Conservation (phyloP, 345 rosid species). For the Isatis tinctoria region DNA sequence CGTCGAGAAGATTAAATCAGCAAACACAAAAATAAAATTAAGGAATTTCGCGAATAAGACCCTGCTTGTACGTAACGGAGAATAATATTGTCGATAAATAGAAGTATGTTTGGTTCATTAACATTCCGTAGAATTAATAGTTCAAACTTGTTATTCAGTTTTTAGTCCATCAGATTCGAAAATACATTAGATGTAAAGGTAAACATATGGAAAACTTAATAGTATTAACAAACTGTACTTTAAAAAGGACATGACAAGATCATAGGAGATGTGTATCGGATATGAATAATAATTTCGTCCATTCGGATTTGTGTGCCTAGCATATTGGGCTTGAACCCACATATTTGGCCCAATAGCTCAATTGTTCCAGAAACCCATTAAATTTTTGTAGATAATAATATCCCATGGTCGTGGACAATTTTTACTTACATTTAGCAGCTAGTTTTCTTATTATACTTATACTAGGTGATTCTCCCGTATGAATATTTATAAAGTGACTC, state of each 20-base stretch:
- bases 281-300: background rate
- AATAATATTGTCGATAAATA: background rate
- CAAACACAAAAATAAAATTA: background rate
- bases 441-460: background rate
- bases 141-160: background rate
- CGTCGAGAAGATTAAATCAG: background rate
- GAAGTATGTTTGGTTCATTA: background rate
- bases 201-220: background rate
- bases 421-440: background rate
- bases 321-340: background rate
- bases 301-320: background rate
- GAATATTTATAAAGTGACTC: no score
- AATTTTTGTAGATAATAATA: no score
- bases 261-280: no score
- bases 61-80: background rate
- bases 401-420: background rate
- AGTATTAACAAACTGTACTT: background rate
- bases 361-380: background rate
- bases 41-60: background rate
- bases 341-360: background rate
- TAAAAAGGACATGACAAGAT: no score
- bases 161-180: background rate
- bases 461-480: no score
- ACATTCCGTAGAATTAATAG: background rate
- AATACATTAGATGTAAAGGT: background rate